These are phyloP conservation scores for Acanthamoeba healyi DNA, from an alignment of 208 protist genomes.

Conservation along the genomic window DNA sequence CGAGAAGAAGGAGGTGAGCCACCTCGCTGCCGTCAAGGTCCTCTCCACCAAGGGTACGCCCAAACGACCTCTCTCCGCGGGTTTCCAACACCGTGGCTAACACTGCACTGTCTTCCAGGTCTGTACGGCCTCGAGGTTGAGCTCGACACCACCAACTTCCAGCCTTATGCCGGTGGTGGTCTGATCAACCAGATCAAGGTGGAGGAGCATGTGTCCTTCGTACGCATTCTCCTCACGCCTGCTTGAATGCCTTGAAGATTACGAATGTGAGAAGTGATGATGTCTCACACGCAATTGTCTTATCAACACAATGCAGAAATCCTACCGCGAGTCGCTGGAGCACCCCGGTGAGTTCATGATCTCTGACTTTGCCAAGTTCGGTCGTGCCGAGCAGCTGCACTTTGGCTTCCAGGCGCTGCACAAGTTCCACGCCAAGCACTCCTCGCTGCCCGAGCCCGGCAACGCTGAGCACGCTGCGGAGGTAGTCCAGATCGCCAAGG, in stretches of 20 bases:
- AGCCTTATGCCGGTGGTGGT: constrained; percentile 68
- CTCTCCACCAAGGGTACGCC: constrained; percentile 57
- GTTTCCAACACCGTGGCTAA: neutral
- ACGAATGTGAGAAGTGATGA: too few species aligned
- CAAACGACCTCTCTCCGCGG: constrained; percentile 11
- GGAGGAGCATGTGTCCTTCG: constrained; percentile 36
- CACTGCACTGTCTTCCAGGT: neutral
- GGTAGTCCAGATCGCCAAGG: constrained; percentile 73
- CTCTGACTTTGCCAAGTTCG: constrained; percentile 86
- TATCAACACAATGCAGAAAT: constrained; percentile 78
- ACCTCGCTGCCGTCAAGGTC: constrained; percentile 67
- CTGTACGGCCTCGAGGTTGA: constrained; percentile 80
- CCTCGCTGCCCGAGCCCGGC: constrained; percentile 63
- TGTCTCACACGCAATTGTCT: neutral
- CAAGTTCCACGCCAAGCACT: constrained; percentile 58
- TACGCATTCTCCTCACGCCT: neutral
- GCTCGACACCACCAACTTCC: constrained; percentile 80
- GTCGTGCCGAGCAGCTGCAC: constrained; percentile 79
- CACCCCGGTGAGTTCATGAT: constrained; percentile 73
- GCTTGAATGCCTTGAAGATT: neutral
- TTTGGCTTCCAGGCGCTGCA: constrained; percentile 78
- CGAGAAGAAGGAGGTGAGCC: constrained; percentile 11
- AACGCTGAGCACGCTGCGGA: constrained; percentile 79
- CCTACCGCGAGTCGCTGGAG: constrained; percentile 77
- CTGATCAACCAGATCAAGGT: constrained; percentile 78